Percentiles rank a stretch among this genome's conserved stretches.
Conservation (phyloP, 768 basidiomycete genomes). For the Clathrus columnatus region DNA sequence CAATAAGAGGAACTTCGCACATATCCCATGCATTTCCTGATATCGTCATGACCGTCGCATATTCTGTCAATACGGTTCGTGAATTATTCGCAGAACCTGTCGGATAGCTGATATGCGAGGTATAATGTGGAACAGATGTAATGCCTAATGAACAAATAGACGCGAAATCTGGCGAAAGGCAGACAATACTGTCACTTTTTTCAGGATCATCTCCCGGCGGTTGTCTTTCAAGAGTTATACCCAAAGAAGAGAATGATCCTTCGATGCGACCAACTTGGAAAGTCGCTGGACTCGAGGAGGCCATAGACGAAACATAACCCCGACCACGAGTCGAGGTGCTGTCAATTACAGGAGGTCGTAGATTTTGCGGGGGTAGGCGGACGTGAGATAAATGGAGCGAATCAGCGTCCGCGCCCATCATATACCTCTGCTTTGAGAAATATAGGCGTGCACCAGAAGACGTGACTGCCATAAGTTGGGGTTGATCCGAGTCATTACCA, state of each 20-base stretch:
- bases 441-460: slow-evolving; percentile 78
- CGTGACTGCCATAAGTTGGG: slow-evolving; percentile 77
- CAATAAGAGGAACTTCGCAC: slow-evolving; percentile 41
- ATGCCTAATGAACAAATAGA: slow-evolving; percentile 64
- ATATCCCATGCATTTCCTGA: slow-evolving; percentile 82
- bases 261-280: neutral
- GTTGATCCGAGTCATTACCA: slow-evolving; percentile 54
- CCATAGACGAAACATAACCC: neutral
- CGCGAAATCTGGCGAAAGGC: slow-evolving; percentile 67
- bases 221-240: slow-evolving; percentile 62
- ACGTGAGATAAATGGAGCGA: slow-evolving; percentile 67
- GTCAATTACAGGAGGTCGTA: slow-evolving; percentile 59
- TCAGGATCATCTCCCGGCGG: slow-evolving; percentile 54
- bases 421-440: slow-evolving; percentile 36
- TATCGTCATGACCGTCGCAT: slow-evolving; percentile 68
- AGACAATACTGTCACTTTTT: slow-evolving; percentile 59
- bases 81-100: slow-evolving; percentile 35
- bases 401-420: slow-evolving; percentile 24
- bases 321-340: slow-evolving; percentile 29
- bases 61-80: slow-evolving; percentile 65
- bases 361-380: slow-evolving; percentile 64
- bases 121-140: slow-evolving; percentile 36
- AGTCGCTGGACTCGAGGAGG: neutral
- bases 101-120: slow-evolving; percentile 15
- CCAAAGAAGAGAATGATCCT: slow-evolving; percentile 55